Percentiles rank a stretch among this genome's conserved stretches.
phyloP scores from a whole-genome alignment of 305 asterid genomes.

The Fraxinus albicans region DNA sequence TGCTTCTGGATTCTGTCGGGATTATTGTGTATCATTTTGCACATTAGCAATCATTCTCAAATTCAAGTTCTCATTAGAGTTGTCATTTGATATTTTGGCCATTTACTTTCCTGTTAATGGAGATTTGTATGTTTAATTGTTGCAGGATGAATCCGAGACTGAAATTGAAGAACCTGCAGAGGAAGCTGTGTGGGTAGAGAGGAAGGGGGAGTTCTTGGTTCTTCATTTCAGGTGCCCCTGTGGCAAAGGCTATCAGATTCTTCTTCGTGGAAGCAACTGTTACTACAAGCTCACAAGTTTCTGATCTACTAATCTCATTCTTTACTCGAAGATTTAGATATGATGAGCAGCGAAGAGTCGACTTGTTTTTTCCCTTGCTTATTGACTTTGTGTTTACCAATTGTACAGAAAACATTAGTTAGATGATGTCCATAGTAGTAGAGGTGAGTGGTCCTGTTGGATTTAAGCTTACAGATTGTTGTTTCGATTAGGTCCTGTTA shows the following conservation, averaged over 20 bases:
- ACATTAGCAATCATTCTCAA: background rate
- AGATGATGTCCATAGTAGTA: background rate
- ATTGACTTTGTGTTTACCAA: background rate
- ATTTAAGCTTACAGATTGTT: background rate
- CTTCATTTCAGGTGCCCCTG: conserved; percentile 64
- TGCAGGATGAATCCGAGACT: conserved; percentile 37
- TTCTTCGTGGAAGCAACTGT: conserved; percentile 39
- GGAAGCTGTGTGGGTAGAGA: conserved; percentile 59
- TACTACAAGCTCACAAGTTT: conserved; percentile 45
- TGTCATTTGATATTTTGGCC: background rate
- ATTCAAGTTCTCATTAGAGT: background rate
- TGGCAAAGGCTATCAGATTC: conserved; percentile 42
- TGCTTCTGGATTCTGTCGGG: background rate
- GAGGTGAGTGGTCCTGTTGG: background rate
- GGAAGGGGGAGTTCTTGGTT: conserved; percentile 36
- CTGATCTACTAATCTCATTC: conserved; percentile 4
- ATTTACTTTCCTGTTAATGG: background rate
- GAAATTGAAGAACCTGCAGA: conserved; percentile 20
- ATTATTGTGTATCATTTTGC: background rate
- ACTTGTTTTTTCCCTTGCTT: background rate
- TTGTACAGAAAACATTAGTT: background rate
- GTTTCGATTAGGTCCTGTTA: background rate
- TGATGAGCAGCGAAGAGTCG: background rate
- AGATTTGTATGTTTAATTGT: background rate
- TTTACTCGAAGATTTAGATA: conserved; percentile 15